Percentiles rank a stretch among this genome's conserved stretches.
phyloP scores from a whole-genome alignment of 1,284 basidiomycete genomes.

The Pseudozyma flocculosa region DNA sequence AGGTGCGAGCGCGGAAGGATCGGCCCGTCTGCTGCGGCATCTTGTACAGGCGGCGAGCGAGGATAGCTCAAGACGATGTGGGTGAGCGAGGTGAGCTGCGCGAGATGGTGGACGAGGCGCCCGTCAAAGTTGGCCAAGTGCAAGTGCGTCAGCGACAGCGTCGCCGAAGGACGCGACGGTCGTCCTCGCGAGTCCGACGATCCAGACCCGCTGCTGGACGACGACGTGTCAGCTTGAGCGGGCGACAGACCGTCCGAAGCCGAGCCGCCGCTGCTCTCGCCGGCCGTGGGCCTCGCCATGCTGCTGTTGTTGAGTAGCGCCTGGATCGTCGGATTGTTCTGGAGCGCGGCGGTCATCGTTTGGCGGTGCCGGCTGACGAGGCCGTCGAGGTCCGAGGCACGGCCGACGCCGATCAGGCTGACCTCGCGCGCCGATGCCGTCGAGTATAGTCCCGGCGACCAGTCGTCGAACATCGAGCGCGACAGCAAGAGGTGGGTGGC shows the following conservation, averaged over 20 bases:
- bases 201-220: background rate
- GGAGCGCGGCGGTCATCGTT: slow-evolving; percentile 14
- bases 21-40: too few relatives aligned
- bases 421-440: slow-evolving; percentile 12
- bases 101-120: slow-evolving; percentile 26
- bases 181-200: background rate
- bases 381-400: slow-evolving; percentile 11
- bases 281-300: background rate
- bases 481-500: slow-evolving; percentile 22
- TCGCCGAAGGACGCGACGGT: background rate
- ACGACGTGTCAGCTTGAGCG: too few relatives aligned
- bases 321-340: slow-evolving; percentile 20
- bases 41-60: too few relatives aligned
- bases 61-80: slow-evolving; percentile 33
- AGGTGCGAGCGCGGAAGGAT: slow-evolving; percentile 14
- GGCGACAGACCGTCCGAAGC: too few relatives aligned
- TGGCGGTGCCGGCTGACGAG: slow-evolving; percentile 26
- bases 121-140: slow-evolving; percentile 31
- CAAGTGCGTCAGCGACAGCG: slow-evolving; percentile 22
- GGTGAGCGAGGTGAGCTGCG: slow-evolving; percentile 20
- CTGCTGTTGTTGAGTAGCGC: slow-evolving; percentile 3
- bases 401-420: slow-evolving; percentile 16
- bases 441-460: slow-evolving; percentile 9
- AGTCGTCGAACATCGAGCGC: slow-evolving; percentile 4
- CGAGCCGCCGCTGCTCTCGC: background rate